Conservation (phyloP, 1,284 basidiomycete genomes). For the Pterula multifida region DNA sequence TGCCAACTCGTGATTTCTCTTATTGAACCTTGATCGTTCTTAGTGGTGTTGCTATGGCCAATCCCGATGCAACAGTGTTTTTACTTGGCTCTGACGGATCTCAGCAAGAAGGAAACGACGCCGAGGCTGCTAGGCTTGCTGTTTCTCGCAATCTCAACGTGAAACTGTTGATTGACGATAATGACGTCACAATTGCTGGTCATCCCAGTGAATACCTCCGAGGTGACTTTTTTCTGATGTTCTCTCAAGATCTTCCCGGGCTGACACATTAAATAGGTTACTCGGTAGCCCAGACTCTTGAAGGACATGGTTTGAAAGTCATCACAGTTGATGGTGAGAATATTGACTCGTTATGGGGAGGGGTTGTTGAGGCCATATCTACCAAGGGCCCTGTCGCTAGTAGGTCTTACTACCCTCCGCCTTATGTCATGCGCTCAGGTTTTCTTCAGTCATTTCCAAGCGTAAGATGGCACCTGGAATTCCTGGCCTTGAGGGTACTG, state of each 20-base stretch:
- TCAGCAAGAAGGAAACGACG: constrained; percentile 82
- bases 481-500: constrained; percentile 62
- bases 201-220: constrained; percentile 77
- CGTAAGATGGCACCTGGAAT: constrained; percentile 75
- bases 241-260: neutral
- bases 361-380: constrained; percentile 39
- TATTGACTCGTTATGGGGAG: constrained; percentile 64
- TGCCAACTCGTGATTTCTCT: neutral
- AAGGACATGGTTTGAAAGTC: constrained; percentile 72
- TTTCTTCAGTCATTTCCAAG: constrained; percentile 47
- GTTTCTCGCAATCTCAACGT: constrained; percentile 73
- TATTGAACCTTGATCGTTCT: neutral
- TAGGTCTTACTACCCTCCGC: constrained; percentile 17
- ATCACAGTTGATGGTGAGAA: constrained; percentile 65
- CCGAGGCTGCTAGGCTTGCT: constrained; percentile 76
- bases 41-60: constrained; percentile 72
- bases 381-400: constrained; percentile 68
- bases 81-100: constrained; percentile 80
- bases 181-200: constrained; percentile 79
- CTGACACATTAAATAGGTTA: too few relatives aligned
- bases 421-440: constrained; percentile 3
- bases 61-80: constrained; percentile 66
- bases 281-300: constrained; percentile 55
- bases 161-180: constrained; percentile 79
- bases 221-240: constrained; percentile 3